Conservation (phyloP, 2,329 filamentous ascomycete species). For the Hypomyces rosellus region DNA sequence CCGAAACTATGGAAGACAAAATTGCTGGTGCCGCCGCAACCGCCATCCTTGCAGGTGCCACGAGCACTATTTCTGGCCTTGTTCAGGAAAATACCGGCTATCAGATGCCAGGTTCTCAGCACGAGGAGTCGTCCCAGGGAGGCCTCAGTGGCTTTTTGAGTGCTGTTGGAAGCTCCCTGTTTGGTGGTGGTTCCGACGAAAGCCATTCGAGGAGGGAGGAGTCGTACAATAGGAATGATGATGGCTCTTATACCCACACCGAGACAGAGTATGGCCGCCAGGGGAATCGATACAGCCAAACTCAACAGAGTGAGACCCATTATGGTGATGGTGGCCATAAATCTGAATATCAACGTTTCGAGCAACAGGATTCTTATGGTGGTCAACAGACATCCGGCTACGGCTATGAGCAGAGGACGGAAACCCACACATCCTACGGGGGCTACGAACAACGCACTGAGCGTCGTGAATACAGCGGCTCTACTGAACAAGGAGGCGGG, state of each 20-base stretch:
- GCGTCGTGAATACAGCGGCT: slow-evolving; percentile 39
- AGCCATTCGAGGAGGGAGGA: slow-evolving; percentile 49
- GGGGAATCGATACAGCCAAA: slow-evolving; percentile 53
- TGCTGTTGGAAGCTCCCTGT: slow-evolving; percentile 55
- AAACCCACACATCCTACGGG: slow-evolving; percentile 47
- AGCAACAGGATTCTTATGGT: slow-evolving; percentile 44
- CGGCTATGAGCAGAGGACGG: slow-evolving; percentile 52
- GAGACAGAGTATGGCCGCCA: slow-evolving; percentile 56
- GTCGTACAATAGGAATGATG: slow-evolving; percentile 46
- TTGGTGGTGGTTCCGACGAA: slow-evolving; percentile 54
- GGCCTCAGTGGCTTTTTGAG: slow-evolving; percentile 64
- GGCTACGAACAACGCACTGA: slow-evolving; percentile 56
- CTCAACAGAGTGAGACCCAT: slow-evolving; percentile 52
- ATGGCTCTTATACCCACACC: slow-evolving; percentile 56
- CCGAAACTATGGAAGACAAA: slow-evolving; percentile 47
- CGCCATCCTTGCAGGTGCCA: slow-evolving; percentile 52
- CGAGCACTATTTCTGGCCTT: slow-evolving; percentile 43
- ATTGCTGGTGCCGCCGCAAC: slow-evolving; percentile 51
- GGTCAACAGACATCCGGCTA: slow-evolving; percentile 39
- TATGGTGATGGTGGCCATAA: slow-evolving; percentile 51
- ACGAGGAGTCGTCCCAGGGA: slow-evolving; percentile 26
- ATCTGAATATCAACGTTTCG: slow-evolving; percentile 56
- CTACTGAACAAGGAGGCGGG: slow-evolving; percentile 21
- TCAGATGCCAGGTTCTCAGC: slow-evolving; percentile 16
- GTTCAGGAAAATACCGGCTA: slow-evolving; percentile 41